These are phyloP conservation scores for Kodamaea kakaduensis DNA, from an alignment of 805 yeast genomes.

Conservation along the genomic window DNA sequence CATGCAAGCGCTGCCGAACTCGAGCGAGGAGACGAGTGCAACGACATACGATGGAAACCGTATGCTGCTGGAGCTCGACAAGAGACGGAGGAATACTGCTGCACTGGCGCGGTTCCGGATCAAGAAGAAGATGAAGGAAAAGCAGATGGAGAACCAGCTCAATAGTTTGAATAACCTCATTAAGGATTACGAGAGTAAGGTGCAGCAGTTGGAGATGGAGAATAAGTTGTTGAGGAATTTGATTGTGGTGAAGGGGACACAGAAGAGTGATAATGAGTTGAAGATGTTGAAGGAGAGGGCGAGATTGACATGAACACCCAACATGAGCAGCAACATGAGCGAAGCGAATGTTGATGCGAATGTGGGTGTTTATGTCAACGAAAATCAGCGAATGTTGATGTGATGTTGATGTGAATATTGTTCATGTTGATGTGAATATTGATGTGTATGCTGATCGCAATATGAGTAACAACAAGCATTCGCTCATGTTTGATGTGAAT, in stretches of 20 bases:
- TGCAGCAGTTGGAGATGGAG: constrained; percentile 58
- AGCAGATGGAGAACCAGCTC: constrained; percentile 52
- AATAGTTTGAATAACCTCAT: constrained; percentile 42
- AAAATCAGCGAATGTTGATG: no score
- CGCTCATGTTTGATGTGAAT: no score
- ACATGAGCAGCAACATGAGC: not conserved
- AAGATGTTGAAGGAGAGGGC: constrained; percentile 27
- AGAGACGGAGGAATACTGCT: constrained; percentile 56
- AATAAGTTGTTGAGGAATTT: constrained; percentile 54
- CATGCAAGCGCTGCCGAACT: constrained; percentile 10
- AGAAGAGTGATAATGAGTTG: constrained; percentile 38
- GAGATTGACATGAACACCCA: no score
- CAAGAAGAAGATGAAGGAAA: constrained; percentile 57
- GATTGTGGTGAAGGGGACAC: constrained; percentile 47
- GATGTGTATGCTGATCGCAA: no score
- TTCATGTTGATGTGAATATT: no score
- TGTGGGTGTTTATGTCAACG: no score
- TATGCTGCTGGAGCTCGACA: constrained; percentile 36
- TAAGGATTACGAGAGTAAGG: constrained; percentile 40
- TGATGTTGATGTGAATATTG: no score
- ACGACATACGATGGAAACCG: constrained; percentile 6
- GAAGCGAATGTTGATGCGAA: not conserved
- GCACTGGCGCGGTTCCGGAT: constrained; percentile 64
- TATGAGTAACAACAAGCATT: no score
- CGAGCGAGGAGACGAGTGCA: constrained; percentile 8